phyloP scores from a whole-genome alignment of 2,329 filamentous ascomycete genomes.

The Parafenestella ontariensis region DNA sequence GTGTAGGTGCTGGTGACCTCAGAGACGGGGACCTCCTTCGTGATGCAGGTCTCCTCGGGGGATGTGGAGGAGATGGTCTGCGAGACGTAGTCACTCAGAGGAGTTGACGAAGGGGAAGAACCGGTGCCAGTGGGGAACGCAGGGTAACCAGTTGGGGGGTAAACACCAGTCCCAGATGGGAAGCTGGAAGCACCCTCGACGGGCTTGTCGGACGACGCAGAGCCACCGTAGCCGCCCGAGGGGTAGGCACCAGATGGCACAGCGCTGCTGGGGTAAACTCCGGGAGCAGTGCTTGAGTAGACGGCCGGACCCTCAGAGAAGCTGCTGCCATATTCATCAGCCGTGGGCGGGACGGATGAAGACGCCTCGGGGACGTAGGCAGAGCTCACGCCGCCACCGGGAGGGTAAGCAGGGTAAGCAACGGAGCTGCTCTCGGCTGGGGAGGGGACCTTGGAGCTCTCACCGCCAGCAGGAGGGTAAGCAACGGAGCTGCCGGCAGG shows the following conservation, averaged over 20 bases:
- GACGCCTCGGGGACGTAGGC: too few relatives aligned
- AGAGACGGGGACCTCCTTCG: conserved; percentile 29
- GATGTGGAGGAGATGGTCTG: conserved; percentile 54
- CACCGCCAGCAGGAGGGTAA: conserved; percentile 9
- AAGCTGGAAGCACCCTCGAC: background rate
- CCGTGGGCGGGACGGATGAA: too few relatives aligned
- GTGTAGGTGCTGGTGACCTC: conserved; percentile 47
- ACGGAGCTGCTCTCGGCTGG: conserved; percentile 16
- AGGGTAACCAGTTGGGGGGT: conserved; percentile 16
- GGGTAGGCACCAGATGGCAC: conserved; percentile 25
- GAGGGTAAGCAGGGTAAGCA: conserved; percentile 1
- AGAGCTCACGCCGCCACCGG: background rate
- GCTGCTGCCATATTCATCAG: background rate
- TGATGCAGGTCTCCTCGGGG: conserved; percentile 22
- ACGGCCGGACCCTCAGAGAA: conserved; percentile 8
- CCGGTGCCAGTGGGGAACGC: conserved; percentile 37
- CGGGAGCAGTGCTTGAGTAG: conserved; percentile 5
- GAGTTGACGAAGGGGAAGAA: conserved; percentile 45
- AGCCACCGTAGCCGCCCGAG: conserved; percentile 3
- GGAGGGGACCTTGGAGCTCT: conserved; percentile 5
- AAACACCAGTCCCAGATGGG: background rate
- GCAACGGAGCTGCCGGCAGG: conserved; percentile 14
- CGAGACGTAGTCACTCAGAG: conserved; percentile 47
- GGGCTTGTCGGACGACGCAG: conserved; percentile 1
- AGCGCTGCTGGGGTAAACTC: conserved; percentile 5